Base-by-base conservation (phyloP, 2,329 filamentous ascomycete species). In the Phialemoniopsis sp. region DNA sequence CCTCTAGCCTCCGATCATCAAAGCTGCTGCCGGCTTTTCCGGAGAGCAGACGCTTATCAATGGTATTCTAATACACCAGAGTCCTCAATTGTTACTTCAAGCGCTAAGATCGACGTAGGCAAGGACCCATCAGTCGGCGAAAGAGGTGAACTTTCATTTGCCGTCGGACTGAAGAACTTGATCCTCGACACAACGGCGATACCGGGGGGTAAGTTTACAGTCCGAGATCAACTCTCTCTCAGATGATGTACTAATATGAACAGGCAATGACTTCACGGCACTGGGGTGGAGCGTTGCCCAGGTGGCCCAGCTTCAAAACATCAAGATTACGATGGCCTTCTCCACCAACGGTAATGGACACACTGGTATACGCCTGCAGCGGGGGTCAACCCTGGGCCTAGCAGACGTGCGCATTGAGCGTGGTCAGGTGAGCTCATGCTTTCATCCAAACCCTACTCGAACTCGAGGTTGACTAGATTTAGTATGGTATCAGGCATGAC, bases 231-330 rank as follows among this genome's bases (percentile, higher is more conserved):
- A n/a, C n/a, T n/a, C n/a, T n/a, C n/a, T n/a, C n/a, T n/a, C n/a
- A n/a, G n/a, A n/a, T n/a, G n/a, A n/a, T n/a, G 31, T 39, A 2
- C 30, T 34, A 32, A 42, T 50, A 13, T 49, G 19, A 31, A 37
- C 36, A 59, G 59, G 51, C 36, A 56, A 51, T 9, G 44, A 43
- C 2, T 68, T 69, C 34, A 62, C 59, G 3, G 66, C 66, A 4
- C 56, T 70, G 0, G 62, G 53, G 32, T 70, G 67, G 67, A 62
- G 64, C 9, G 66, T 70, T n/a, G 66, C 66, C 3, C 65, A 70
- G 42, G 64, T 43, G 13, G 57, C 61, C 1, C 62, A 67, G 34
- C 53, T 68, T 7, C 63, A 66, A 34, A 70, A 70, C 39, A 49
- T 70, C 42, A 63, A 57, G 41, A 70, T 71, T 35, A 53, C 43